phyloP scores from a whole-genome alignment of 768 basidiomycete species.

The Agrocybe chaxingu region DNA sequence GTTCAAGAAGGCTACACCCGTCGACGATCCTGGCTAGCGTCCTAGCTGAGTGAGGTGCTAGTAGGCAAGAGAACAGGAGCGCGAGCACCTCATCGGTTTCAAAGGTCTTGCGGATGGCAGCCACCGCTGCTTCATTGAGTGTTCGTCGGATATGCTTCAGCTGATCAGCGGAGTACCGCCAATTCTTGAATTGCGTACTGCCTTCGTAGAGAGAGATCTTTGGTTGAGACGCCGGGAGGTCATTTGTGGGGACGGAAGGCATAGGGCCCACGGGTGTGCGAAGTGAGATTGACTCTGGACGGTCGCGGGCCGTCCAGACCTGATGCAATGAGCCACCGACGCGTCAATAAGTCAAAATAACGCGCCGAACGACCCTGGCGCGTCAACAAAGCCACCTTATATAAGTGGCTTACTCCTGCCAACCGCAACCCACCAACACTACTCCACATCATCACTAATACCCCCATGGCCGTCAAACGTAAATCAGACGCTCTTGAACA shows the following conservation, averaged over 20 bases:
- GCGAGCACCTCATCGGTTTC: constrained; percentile 72
- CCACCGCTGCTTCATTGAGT: constrained; percentile 75
- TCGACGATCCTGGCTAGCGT: constrained; percentile 68
- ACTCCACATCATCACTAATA: background rate
- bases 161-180: constrained; percentile 79
- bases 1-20: constrained; percentile 67
- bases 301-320: background rate
- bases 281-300: background rate
- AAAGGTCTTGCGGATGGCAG: constrained; percentile 72
- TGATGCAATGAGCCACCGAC: background rate
- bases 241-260: constrained; percentile 1
- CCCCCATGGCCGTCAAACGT: constrained; percentile 37
- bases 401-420: background rate
- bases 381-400: constrained; percentile 2
- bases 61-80: constrained; percentile 2
- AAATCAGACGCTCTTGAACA: constrained; percentile 32
- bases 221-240: constrained; percentile 10
- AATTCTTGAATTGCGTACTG: constrained; percentile 81
- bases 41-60: constrained; percentile 18
- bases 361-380: constrained; percentile 5
- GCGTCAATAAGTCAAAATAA: constrained; percentile 17
- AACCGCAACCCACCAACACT: background rate
- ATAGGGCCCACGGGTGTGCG: constrained; percentile 1
- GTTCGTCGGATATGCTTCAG: constrained; percentile 58
- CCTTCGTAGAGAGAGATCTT: constrained; percentile 62